A percentile compares a stretch with the other conserved stretches of the same genome.
Conservation (phyloP, 768 basidiomycete species). For the Rhizopogon salebrosus region DNA sequence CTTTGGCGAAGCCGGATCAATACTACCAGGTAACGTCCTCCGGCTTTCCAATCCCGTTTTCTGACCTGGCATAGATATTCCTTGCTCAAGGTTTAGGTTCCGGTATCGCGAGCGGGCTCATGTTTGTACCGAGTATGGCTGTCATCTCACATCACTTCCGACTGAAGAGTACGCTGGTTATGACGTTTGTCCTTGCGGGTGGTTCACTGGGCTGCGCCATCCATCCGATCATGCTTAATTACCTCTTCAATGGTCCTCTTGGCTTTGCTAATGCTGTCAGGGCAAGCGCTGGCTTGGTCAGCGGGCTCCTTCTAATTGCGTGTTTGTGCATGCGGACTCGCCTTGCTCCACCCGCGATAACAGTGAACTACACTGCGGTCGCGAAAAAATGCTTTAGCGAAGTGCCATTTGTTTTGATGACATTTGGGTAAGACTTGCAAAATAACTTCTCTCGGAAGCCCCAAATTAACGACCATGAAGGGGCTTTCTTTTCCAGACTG, state of each 20-base stretch:
- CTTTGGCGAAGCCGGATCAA: slow-evolving; percentile 34
- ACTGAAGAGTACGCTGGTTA: slow-evolving; percentile 34
- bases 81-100: slow-evolving; percentile 43
- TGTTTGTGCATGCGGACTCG: slow-evolving; percentile 32
- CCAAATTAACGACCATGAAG: neutral
- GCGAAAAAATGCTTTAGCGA: slow-evolving; percentile 12
- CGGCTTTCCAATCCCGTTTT: no score
- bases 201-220: slow-evolving; percentile 22
- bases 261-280: slow-evolving; percentile 43
- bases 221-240: slow-evolving; percentile 29
- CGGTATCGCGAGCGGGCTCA: slow-evolving; percentile 41
- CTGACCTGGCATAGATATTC: slow-evolving; percentile 32
- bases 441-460: neutral
- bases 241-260: slow-evolving; percentile 9
- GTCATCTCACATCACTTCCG: slow-evolving; percentile 43
- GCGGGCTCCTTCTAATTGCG: slow-evolving; percentile 29
- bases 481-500: slow-evolving; percentile 24
- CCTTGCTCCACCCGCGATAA: slow-evolving; percentile 25
- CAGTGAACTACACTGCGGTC: slow-evolving; percentile 10
- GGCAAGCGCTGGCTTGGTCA: slow-evolving; percentile 39
- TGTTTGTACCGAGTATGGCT: slow-evolving; percentile 40
- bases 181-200: slow-evolving; percentile 37
- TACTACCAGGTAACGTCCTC: slow-evolving; percentile 35
- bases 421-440: slow-evolving; percentile 11
- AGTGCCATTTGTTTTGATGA: slow-evolving; percentile 13